Evolutionary conservation across 345 rosid species (phyloP).

Genomic region (Noccaea caerulescens): DNA sequence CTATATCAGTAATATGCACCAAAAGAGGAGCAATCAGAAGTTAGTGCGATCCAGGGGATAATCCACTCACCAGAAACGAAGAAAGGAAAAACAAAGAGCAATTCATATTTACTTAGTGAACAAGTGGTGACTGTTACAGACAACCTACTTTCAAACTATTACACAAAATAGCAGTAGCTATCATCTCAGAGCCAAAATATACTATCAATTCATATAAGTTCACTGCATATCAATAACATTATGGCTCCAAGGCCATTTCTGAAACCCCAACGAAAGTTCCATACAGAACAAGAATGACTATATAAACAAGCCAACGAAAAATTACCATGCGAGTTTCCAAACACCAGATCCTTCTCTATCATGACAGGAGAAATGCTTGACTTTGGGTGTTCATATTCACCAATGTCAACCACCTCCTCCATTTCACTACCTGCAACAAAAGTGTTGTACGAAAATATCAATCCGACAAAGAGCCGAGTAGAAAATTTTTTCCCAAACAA

Average conservation of each 20-base stretch:
- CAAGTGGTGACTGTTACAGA: background rate
- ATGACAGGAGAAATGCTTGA: slow-evolving; percentile 54
- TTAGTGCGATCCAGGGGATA: background rate
- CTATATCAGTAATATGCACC: slow-evolving; percentile 27
- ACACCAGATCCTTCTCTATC: slow-evolving; percentile 59
- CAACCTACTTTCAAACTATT: slow-evolving; percentile 8
- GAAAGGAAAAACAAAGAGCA: background rate
- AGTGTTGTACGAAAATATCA: slow-evolving; percentile 7
- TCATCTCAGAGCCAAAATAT: background rate
- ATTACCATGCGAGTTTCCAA: slow-evolving; percentile 61
- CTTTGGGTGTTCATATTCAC: slow-evolving; percentile 64
- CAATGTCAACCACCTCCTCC: slow-evolving; percentile 72
- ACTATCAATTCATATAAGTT: background rate
- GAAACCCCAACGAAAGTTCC: background rate
- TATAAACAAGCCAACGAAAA: slow-evolving; percentile 14
- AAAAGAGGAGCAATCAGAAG: slow-evolving; percentile 14
- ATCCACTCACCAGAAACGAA: background rate
- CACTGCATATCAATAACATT: slow-evolving; percentile 3
- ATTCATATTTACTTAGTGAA: background rate
- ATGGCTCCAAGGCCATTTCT: no score
- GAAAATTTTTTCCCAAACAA: background rate
- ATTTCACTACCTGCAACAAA: slow-evolving; percentile 58
- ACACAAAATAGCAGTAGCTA: background rate
- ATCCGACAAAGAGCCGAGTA: slow-evolving; percentile 4
- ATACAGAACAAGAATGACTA: background rate